Percentiles rank a stretch among this genome's conserved stretches.
Conservation (phyloP, 345 rosid species). For the Leavenworthia alabamica region DNA sequence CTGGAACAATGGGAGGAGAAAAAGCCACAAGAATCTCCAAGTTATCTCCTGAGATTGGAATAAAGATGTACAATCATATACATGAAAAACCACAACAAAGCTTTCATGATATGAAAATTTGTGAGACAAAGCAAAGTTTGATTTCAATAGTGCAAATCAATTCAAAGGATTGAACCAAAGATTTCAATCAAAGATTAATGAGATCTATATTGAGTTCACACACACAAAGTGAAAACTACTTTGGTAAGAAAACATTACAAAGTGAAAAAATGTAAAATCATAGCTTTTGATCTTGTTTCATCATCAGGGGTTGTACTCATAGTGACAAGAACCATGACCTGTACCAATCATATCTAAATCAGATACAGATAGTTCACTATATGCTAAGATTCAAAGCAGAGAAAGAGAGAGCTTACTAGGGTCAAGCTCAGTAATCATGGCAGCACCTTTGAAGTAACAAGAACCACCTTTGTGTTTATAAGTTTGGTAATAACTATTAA, state of each 20-base stretch:
- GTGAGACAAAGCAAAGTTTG: too few species aligned
- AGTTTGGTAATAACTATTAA: conserved; percentile 66
- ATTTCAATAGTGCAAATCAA: too few species aligned
- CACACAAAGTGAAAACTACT: neutral
- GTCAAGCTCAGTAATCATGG: conserved; percentile 61
- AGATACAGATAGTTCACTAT: conserved; percentile 1
- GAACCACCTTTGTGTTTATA: conserved; percentile 60
- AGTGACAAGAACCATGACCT: conserved; percentile 31
- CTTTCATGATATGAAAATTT: too few species aligned
- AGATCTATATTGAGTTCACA: too few species aligned
- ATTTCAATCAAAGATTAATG: too few species aligned
- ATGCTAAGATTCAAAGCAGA: neutral
- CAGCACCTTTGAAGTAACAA: conserved; percentile 78
- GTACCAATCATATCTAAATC: conserved; percentile 3
- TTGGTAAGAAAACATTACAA: neutral
- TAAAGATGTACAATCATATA: too few species aligned
- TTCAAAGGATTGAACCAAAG: too few species aligned
- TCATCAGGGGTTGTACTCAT: conserved; percentile 23
- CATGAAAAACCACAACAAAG: too few species aligned
- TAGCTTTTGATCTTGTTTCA: conserved; percentile 6
- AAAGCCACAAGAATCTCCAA: too few species aligned
- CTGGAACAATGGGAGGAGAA: too few species aligned
- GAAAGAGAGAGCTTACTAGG: conserved; percentile 47
- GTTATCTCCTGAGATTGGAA: too few species aligned
- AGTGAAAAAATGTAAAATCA: neutral